Base-by-base conservation (phyloP, 805 yeast genomes). In the Kuraishia capsulata region DNA sequence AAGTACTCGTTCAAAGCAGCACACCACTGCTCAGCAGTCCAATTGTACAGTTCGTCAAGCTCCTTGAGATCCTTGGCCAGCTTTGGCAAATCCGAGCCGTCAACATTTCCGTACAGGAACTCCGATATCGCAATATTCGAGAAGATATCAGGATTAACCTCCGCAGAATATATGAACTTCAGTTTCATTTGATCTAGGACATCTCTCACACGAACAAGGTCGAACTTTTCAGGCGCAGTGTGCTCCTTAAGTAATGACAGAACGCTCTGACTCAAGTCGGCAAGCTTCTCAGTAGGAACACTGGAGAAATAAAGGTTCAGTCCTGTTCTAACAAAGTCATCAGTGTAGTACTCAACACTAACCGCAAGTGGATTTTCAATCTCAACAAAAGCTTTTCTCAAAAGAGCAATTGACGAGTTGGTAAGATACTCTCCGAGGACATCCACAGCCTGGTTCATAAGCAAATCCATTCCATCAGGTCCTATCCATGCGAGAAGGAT, bases 361-460 rank as follows among this genome's bases (percentile, higher is more conserved):
- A 86, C 78, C 1, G 96, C 90, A 37, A 77, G 59, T 1, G 97
- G 96, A 35, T 84, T 76, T 20, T 78, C 85, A 35, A 83, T 73
- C 51, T 90, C 97, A 18, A 89, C 85, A 43, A 92, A 66, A 41
- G 71, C 58, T 49, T 75, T 76, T 45, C 76, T 76, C 42, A 92
- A 71, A 20, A 87, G 66, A 2, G 97, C 83, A 33, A 86, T 75
- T 0, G 95, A 77, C 2, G 82, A 74, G 36, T 78, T 82, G 4
- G 94, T 76, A 38, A 90, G 69, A 54, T 90, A 92, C 20, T 73
- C 69, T 16, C 87, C 73, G 13, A 92, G 46, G 37, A 82, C 67
- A 36, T 83, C 82, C 17, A 87, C 56, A 0, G 96, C 97, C 30
- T 79, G 65, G 52, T 76, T 78, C 5, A 62, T 62, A 17, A 77